Base-by-base conservation (phyloP, 441 rosid species). In the Flueggea neowawraea region DNA sequence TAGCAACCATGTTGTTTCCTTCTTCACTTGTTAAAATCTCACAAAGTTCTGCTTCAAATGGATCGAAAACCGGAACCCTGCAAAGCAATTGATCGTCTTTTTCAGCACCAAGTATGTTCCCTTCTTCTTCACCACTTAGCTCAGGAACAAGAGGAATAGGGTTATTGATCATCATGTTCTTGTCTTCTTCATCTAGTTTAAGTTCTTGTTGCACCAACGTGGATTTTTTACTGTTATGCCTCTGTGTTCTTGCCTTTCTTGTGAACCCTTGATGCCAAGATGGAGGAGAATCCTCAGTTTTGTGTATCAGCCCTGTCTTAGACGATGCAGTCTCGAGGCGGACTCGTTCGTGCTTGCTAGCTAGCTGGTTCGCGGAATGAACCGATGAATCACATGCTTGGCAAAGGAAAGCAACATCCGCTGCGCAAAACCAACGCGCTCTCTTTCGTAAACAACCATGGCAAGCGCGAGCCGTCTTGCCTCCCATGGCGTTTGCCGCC, bases 331-430 rank as follows among this genome's bases (percentile, higher is more conserved):
- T 69, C 66, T 70, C 63, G 4, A 90, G 83, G 45, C 79, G 73
- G 57, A 90, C 79, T 53, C 95, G 76, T 62, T 85, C 83, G 67
- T 90, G 97, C 55, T 91, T 77, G 16, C 79, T 72, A 1, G 95
- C 95, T 10, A 90, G 74, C 63, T 75, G 89, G 80, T 88, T 88
- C 1, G 95, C 95, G 0, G 85, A 83, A 76, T 88, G 97, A 45
- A 90, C 91, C 2, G 89, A 81, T n/a, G 78, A 70, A 68, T 88
- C 95, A 47, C 97, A 90, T 14, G 52, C 73, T 60, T 82, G 85
- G 75, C 95, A 90, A 61, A 88, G 89, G 69, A 90, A 90, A 45
- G 97, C 97, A 52, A 84, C 93, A 12, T 90, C 97, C 0, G 92
- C 85, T 0, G 75, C 76, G 31, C 97, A 88, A 60, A 77, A 88